Evolutionary conservation across 306 rosid genomes (phyloP).

Genomic region (Fagus sylvatica): DNA sequence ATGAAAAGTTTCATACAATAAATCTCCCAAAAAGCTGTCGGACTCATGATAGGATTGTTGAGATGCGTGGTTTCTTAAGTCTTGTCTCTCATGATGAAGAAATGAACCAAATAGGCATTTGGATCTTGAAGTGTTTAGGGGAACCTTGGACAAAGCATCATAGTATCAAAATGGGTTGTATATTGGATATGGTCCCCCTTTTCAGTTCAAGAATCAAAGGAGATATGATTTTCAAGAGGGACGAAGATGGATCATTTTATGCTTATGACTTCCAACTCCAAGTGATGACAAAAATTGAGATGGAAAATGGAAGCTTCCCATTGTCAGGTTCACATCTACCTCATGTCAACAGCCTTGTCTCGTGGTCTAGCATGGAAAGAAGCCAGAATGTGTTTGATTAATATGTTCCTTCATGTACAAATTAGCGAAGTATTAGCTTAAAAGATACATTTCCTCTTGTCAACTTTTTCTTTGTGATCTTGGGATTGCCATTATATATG

Average conservation of each 20-base stretch:
- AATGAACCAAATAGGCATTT: conserved; percentile 42
- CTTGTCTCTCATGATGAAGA: conserved; percentile 31
- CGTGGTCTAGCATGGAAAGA: conserved; percentile 34
- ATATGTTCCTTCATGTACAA: neutral
- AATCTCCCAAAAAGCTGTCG: conserved; percentile 36
- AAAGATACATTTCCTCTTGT: neutral
- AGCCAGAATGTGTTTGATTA: neutral
- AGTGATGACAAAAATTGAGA: conserved; percentile 31
- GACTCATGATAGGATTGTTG: conserved; percentile 37
- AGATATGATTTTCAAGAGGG: conserved; percentile 42
- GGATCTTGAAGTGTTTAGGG: conserved; percentile 47
- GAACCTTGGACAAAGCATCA: conserved; percentile 50
- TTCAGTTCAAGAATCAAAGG: conserved; percentile 39
- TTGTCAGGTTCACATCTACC: conserved; percentile 12
- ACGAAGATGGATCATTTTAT: conserved; percentile 36
- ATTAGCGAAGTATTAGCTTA: neutral
- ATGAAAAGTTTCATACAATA: conserved; percentile 42
- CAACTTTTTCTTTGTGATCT: neutral
- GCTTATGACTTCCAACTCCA: conserved; percentile 35
- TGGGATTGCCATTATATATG: too few species aligned
- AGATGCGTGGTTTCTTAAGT: conserved; percentile 36
- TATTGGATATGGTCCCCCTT: conserved; percentile 46
- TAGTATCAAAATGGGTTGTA: conserved; percentile 35
- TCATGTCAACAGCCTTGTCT: conserved; percentile 53
- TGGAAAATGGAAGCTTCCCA: neutral